Conservation (phyloP, 2,329 filamentous ascomycete genomes). For the Neonectria neomacrospora region DNA sequence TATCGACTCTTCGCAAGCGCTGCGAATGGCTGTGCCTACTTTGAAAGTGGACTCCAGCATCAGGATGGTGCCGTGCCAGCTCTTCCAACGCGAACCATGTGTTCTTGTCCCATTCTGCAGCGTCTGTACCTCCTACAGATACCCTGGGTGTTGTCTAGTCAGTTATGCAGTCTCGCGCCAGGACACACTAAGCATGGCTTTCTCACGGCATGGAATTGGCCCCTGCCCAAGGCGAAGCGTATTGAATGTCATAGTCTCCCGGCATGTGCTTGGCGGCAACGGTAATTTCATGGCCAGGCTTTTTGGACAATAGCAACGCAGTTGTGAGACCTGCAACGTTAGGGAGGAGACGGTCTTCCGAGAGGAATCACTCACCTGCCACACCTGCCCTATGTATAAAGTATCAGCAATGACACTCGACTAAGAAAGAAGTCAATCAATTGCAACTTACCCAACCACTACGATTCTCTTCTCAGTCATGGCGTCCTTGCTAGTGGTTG, state of each 20-base stretch:
- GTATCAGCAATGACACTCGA: not conserved
- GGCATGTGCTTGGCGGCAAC: constrained; percentile 24
- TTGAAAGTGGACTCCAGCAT: constrained; percentile 22
- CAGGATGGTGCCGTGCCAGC: constrained; percentile 13
- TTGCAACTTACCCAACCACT: constrained; percentile 18
- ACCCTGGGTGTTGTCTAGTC: not conserved
- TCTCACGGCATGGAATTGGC: constrained; percentile 20
- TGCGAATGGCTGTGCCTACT: not conserved
- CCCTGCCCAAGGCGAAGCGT: constrained; percentile 19
- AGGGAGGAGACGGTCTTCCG: not conserved
- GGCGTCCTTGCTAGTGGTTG: not conserved
- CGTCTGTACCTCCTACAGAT: constrained; percentile 13
- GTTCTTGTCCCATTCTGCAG: constrained; percentile 19
- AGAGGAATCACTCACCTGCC: constrained; percentile 6
- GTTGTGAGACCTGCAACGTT: constrained; percentile 17
- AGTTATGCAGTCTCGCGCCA: not conserved
- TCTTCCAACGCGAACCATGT: constrained; percentile 22
- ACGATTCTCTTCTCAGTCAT: constrained; percentile 20
- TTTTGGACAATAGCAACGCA: constrained; percentile 21
- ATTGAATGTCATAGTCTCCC: constrained; percentile 24
- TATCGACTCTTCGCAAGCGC: not conserved
- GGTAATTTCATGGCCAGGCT: constrained; percentile 15
- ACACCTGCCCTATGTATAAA: constrained; percentile 16
- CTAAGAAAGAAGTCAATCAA: not conserved
- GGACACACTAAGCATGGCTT: not conserved